A percentile compares a stretch with the other conserved stretches of the same genome.
These are phyloP conservation scores for Zygoascus hellenicus DNA, from an alignment of 1,139 yeast genomes.

Conservation along the genomic window DNA sequence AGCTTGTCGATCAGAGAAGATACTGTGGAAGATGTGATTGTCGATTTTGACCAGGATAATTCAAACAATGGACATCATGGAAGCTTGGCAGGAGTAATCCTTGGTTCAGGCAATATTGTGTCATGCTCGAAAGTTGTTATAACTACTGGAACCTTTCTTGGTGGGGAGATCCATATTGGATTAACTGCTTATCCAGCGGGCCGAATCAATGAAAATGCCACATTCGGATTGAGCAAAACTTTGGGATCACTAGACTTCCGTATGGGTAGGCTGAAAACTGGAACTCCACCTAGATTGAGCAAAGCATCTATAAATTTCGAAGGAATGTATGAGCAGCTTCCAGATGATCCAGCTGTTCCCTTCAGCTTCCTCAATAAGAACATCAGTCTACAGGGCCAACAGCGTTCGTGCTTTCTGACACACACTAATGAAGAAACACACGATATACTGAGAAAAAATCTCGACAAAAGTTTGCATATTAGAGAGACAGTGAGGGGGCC, in stretches of 20 bases:
- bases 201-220: conserved; percentile 86
- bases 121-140: conserved; percentile 67
- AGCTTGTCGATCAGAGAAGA: conserved; percentile 62
- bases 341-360: conserved; percentile 80
- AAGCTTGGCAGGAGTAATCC: conserved; percentile 56
- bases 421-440: conserved; percentile 73
- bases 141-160: conserved; percentile 92
- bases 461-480: conserved; percentile 82
- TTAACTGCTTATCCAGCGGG: conserved; percentile 78
- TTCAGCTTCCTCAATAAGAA: conserved; percentile 77
- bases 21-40: conserved; percentile 78
- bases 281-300: conserved; percentile 90
- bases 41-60: conserved; percentile 37
- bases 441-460: conserved; percentile 57
- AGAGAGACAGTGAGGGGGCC: conserved; percentile 96
- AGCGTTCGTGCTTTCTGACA: conserved; percentile 71
- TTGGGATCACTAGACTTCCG: conserved; percentile 70
- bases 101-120: conserved; percentile 60
- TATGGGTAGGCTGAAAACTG: conserved; percentile 89
- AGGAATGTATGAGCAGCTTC: conserved; percentile 57
- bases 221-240: conserved; percentile 82
- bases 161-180: conserved; percentile 94
- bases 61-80: conserved; percentile 18
- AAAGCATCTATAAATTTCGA: conserved; percentile 63
- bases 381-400: conserved; percentile 48